Evolutionary conservation across 768 basidiomycete genomes (phyloP), one percentile per base, ranked within the genome.

Genomic region (Russula foetens): DNA sequence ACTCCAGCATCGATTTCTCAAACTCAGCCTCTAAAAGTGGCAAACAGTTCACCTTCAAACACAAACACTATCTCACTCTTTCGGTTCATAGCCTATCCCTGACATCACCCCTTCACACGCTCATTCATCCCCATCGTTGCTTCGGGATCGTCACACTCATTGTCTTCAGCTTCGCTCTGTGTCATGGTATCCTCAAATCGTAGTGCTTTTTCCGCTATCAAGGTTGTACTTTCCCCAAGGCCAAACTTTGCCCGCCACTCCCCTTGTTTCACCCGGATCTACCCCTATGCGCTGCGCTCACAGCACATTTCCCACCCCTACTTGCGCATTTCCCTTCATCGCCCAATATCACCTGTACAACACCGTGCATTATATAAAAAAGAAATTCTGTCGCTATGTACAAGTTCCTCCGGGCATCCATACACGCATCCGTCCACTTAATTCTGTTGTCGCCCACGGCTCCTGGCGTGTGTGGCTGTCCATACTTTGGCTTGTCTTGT

Each of bases 331-430:
- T 58, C 50, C 44, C 15, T n/a, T 48, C 50, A 62, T 58, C 11
- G 28, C 43, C 49, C 55, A 47, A 60, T 47, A 57, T 62, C 51
- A 62, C 61, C 55, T 62, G 61, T 62, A 62, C 61, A 62, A 62
- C 51, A 62, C 45, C n/a, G 49, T 54, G 55, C 54, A 51, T 51
- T 41, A 62, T 43, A 53, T 62, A 57, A 61, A 51, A 49, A 57
- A 47, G 17, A 14, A 14, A 23, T 49, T 53, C 39, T 62, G 44
- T 53, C 26, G 51, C 49, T 39, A 48, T 62, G 56, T 62, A 58
- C 61, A 62, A 58, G 56, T 53, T 56, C 29, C 56, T 41, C 31
- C n/a, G 7, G 31, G 45, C 51, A 47, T 43, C 46, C 61, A 43
- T 35, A 53, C 51, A 35, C 26, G 35, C 45, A 43, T 29, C 35